These are phyloP conservation scores for Myxozyma lipomycoides DNA, from an alignment of 805 yeast genomes.

Conservation along the genomic window DNA sequence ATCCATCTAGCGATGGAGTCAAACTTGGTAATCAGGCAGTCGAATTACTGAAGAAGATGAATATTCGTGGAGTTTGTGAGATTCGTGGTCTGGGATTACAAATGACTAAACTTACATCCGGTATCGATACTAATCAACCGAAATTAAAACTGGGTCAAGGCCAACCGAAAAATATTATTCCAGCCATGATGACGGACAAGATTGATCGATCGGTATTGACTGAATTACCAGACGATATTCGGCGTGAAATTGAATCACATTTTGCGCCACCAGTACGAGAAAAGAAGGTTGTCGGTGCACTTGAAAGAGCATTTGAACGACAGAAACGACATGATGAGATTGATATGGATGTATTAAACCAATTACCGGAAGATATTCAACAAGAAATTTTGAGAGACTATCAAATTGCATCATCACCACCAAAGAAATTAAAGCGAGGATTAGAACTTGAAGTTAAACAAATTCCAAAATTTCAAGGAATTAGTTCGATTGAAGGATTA, in stretches of 20 bases:
- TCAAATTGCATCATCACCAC: neutral
- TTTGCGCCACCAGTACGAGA: neutral
- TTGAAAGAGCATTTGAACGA: neutral
- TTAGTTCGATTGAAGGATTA: slow-evolving; percentile 38
- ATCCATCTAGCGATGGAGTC: slow-evolving; percentile 58
- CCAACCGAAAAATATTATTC: neutral
- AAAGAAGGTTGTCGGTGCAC: neutral
- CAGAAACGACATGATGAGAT: neutral
- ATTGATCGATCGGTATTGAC: slow-evolving; percentile 64
- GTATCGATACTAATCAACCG: neutral
- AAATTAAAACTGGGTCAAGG: neutral
- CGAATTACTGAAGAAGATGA: slow-evolving; percentile 51
- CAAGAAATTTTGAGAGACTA: neutral
- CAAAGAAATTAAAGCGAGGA: slow-evolving; percentile 4
- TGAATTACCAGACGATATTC: slow-evolving; percentile 62
- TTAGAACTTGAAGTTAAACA: slow-evolving; percentile 28
- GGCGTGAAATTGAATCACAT: slow-evolving; percentile 47
- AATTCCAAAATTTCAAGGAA: slow-evolving; percentile 36
- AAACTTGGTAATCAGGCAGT: slow-evolving; percentile 58
- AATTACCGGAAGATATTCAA: neutral
- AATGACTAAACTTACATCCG: slow-evolving; percentile 47
- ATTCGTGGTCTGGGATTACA: slow-evolving; percentile 76
- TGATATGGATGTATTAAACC: neutral
- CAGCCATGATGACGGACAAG: slow-evolving; percentile 20
- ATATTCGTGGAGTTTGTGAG: slow-evolving; percentile 61